phyloP scores from a whole-genome alignment of 2,329 filamentous ascomycete species.

The Botrytis tulipae region DNA sequence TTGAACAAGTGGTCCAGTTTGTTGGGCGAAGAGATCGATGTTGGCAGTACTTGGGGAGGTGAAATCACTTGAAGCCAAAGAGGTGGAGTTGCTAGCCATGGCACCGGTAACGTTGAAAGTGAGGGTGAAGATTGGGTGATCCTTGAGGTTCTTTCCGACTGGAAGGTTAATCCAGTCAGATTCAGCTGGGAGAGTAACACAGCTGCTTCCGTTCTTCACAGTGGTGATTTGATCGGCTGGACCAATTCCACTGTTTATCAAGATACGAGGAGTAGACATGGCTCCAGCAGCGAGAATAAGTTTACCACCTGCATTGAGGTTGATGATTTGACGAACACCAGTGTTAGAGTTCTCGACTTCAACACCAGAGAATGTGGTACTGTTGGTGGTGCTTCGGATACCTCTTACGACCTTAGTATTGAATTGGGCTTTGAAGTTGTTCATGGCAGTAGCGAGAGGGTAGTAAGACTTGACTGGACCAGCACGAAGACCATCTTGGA shows the following conservation, averaged over 20 bases:
- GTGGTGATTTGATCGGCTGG: conserved; percentile 41
- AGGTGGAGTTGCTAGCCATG: conserved; percentile 6
- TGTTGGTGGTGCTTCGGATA: conserved; percentile 49
- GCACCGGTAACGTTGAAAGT: conserved; percentile 28
- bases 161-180: conserved; percentile 57
- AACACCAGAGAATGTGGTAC: conserved; percentile 61
- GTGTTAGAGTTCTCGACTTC: conserved; percentile 43
- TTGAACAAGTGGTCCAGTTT: conserved; percentile 8
- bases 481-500: conserved; percentile 59
- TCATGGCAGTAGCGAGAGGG: conserved; percentile 54
- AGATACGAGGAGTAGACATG: conserved; percentile 33
- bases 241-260: conserved; percentile 37
- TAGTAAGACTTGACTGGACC: conserved; percentile 71
- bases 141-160: conserved; percentile 57
- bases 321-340: conserved; percentile 39
- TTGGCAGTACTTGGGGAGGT: conserved; percentile 45
- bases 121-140: conserved; percentile 50
- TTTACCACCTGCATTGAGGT: conserved; percentile 32
- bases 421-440: conserved; percentile 64
- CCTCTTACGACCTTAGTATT: conserved; percentile 64
- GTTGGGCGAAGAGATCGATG: conserved; percentile 32
- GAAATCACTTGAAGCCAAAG: conserved; percentile 38
- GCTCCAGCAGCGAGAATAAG: conserved; percentile 31
- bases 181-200: conserved; percentile 44
- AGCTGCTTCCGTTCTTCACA: conserved; percentile 29